A percentile compares a stretch with the other conserved stretches of the same genome.
Evolutionary conservation across 208 protist genomes (phyloP).

Genomic region (Jaenimonas drosophilae): DNA sequence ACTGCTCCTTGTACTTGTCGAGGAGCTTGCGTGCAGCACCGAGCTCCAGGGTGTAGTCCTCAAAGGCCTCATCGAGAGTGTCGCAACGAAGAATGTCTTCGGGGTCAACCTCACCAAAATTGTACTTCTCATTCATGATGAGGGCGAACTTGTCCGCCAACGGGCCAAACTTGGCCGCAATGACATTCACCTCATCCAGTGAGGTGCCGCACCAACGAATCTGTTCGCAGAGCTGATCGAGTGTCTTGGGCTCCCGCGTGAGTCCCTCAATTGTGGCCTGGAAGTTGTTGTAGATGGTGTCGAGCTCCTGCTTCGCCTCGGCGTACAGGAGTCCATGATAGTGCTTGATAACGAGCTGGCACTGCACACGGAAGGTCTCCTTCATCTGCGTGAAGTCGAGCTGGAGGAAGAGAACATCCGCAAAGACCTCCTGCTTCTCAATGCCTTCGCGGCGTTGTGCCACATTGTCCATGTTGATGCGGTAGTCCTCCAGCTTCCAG

Average conservation of each 20-base stretch:
- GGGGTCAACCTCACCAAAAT: constrained; percentile 56
- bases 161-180: constrained; percentile 88
- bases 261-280: constrained; percentile 60
- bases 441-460: constrained; percentile 90
- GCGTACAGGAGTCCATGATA: constrained; percentile 93
- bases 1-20: constrained; percentile 92
- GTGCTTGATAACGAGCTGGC: constrained; percentile 92
- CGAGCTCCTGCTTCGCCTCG: constrained; percentile 87
- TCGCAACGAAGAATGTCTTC: constrained; percentile 84
- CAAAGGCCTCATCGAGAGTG: constrained; percentile 79
- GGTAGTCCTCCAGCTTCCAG: constrained; percentile 91
- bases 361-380: constrained; percentile 92
- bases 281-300: constrained; percentile 87
- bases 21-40: constrained; percentile 74
- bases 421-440: constrained; percentile 93
- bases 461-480: constrained; percentile 93
- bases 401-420: constrained; percentile 92
- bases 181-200: constrained; percentile 60
- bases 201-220: constrained; percentile 78
- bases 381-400: constrained; percentile 96
- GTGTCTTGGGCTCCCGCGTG: constrained; percentile 77
- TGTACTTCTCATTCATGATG: constrained; percentile 82
- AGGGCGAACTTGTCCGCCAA: constrained; percentile 93
- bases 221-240: constrained; percentile 91
- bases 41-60: constrained; percentile 81